Evolutionary conservation across 1,284 basidiomycete genomes (phyloP).

Genomic region (Ganoderma leucocontextum): DNA sequence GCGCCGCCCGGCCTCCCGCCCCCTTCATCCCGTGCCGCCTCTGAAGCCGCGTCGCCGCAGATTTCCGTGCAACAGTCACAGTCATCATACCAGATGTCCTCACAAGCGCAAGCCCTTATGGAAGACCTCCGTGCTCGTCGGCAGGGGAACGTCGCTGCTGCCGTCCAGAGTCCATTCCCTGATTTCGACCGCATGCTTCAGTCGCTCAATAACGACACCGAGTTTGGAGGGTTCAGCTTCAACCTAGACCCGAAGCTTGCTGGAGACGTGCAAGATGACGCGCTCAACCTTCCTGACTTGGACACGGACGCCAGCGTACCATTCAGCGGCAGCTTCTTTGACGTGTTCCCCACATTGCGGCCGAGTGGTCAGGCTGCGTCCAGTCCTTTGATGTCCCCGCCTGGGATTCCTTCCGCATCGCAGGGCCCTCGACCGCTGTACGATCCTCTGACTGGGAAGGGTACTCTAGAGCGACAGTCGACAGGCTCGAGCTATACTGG

Average conservation of each 20-base stretch:
- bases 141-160: conserved; percentile 59
- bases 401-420: conserved; percentile 59
- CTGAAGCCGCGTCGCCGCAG: conserved; percentile 58
- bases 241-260: conserved; percentile 82
- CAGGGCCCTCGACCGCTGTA: conserved; percentile 58
- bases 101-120: conserved; percentile 81
- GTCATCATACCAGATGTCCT: conserved; percentile 87
- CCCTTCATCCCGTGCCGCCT: conserved; percentile 56
- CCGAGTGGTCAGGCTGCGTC: conserved; percentile 43
- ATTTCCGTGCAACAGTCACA: conserved; percentile 63
- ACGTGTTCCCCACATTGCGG: conserved; percentile 70
- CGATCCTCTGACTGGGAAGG: conserved; percentile 52
- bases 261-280: conserved; percentile 52
- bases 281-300: conserved; percentile 58
- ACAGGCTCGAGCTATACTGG: conserved; percentile 68
- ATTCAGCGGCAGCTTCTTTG: conserved; percentile 67
- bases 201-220: conserved; percentile 64
- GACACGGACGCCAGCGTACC: conserved; percentile 59
- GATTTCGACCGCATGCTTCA: conserved; percentile 85
- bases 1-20: conserved; percentile 73
- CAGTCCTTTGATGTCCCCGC: conserved; percentile 53
- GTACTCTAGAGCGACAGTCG: conserved; percentile 55
- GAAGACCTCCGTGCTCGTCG: conserved; percentile 85
- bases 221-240: conserved; percentile 79
- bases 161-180: conserved; percentile 82